phyloP scores from a whole-genome alignment of 306 rosid species.

The Fagus crenata region DNA sequence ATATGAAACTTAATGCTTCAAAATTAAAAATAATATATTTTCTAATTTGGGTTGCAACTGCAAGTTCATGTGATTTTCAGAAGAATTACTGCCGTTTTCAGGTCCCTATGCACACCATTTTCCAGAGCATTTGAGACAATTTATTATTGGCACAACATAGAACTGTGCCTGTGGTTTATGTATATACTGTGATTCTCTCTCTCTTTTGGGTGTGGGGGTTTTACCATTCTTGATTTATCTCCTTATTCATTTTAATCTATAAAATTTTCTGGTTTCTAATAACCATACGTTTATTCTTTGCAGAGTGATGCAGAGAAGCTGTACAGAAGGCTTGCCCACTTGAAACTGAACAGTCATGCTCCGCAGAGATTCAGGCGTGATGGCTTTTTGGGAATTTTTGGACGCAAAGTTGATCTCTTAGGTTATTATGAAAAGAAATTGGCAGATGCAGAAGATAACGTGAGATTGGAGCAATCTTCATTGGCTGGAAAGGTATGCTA shows the following conservation, averaged over 20 bases:
- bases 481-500: conserved; percentile 54
- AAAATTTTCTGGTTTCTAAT: conserved; percentile 6
- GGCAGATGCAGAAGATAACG: conserved; percentile 59
- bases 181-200: neutral
- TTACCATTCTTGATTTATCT: neutral
- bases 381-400: conserved; percentile 66
- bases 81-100: neutral
- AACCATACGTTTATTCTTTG: conserved; percentile 25
- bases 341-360: conserved; percentile 37
- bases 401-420: conserved; percentile 48
- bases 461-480: conserved; percentile 67
- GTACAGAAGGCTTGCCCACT: conserved; percentile 49
- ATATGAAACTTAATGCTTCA: neutral
- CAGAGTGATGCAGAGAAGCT: conserved; percentile 69
- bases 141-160: neutral
- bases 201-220: neutral
- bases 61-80: neutral
- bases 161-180: neutral
- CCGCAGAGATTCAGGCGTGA: conserved; percentile 46
- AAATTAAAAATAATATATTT: neutral
- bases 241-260: conserved; percentile 15
- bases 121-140: neutral
- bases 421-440: conserved; percentile 61
- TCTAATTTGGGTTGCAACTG: neutral
- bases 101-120: neutral